Evolutionary conservation across 2,329 filamentous ascomycete species (phyloP), one percentile per base, ranked within the genome.

Genomic region (Colletotrichum cuscutae): DNA sequence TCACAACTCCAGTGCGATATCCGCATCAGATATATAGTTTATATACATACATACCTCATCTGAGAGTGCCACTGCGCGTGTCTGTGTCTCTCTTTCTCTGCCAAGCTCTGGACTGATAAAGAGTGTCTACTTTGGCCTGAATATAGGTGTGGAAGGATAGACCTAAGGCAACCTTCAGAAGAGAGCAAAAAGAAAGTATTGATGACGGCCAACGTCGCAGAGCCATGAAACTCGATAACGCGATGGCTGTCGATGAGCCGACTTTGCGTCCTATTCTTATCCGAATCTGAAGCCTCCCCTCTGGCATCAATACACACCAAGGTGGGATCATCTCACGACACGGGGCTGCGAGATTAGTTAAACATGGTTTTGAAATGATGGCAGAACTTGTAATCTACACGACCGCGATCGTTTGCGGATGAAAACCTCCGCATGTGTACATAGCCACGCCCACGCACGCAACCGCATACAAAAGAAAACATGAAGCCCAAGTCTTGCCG

Each of bases 311-410:
- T 11, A 32, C 11, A 35, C 11, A 35, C 12, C 32, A 35, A 35
- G 4, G 4, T 12, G 32, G 32, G 32, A 35, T 4, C 9, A 12
- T 35, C 32, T 35, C 32, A 35, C 26, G 26, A 62, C 5, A 19
- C 28, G 6, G 60, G 15, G 15, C 5, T 7, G 5, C n/a, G 4
- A 5, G 4, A 7, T 13, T 2, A 24, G 22, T 32, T 24, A 42
- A 60, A 30, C 15, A 15, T 8, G 54, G 42, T 15, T 15, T 24
- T 54, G n/a, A n/a, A 53, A 26, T 52, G 35, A 13, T 32, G n/a
- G 68, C 71, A 73, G 62, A 67, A 72, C 71, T 73, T 62, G 54
- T 73, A 72, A 69, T 74, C 69, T 74, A 74, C 69, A 74, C 73
- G 67, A 63, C 71, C 42, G 65, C 53, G 49, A 62, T 60, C 71